Evolutionary conservation across 495 filamentous ascomycete genomes (phyloP).

Genomic region (Penicillium roqueforti): DNA sequence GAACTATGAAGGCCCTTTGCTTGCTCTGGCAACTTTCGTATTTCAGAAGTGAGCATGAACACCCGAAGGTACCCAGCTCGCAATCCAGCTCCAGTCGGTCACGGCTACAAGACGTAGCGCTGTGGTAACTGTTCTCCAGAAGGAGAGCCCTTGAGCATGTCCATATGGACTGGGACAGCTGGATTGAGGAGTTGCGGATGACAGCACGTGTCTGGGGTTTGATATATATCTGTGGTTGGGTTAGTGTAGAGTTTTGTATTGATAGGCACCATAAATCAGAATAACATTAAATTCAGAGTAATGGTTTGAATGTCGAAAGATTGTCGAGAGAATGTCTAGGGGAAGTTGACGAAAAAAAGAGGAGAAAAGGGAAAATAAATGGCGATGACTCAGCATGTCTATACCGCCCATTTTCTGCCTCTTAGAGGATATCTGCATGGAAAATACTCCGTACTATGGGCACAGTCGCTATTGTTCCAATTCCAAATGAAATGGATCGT

Average conservation of each 20-base stretch:
- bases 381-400: background rate
- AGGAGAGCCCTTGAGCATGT: conserved; percentile 35
- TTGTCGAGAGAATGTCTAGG: background rate
- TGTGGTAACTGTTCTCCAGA: conserved; percentile 42
- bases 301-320: background rate
- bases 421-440: background rate
- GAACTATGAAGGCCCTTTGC: conserved; percentile 51
- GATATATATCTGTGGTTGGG: background rate
- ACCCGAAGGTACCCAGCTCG: conserved; percentile 18
- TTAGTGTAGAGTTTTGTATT: background rate
- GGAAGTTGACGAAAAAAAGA: background rate
- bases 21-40: conserved; percentile 41
- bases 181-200: conserved; percentile 37
- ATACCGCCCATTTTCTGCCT: conserved; percentile 1
- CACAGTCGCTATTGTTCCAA: no score
- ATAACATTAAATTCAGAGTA: conserved; percentile 15
- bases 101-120: conserved; percentile 45
- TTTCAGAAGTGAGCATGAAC: conserved; percentile 7
- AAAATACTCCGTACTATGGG: no score
- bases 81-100: conserved; percentile 47
- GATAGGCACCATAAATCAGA: background rate
- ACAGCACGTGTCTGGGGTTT: background rate
- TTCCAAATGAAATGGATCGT: no score
- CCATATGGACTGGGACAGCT: conserved; percentile 37
- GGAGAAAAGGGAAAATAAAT: background rate